A percentile compares a stretch with the other conserved stretches of the same genome.
Conservation (phyloP, 2,329 filamentous ascomycete genomes). For the Trichoderma koningiopsis region DNA sequence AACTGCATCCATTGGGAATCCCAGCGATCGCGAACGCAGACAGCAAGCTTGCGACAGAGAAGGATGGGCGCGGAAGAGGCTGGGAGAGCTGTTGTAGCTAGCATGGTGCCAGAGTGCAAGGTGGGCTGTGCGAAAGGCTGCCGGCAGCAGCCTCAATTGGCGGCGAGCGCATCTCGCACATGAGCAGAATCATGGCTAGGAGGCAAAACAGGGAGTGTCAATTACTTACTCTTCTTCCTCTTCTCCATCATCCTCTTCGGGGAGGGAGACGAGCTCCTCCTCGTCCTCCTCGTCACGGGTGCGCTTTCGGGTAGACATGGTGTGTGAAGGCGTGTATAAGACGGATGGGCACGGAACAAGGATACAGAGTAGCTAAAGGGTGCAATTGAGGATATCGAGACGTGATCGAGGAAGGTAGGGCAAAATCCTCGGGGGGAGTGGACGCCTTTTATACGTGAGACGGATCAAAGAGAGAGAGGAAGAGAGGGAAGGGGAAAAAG, state of each 20-base stretch:
- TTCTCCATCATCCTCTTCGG: conserved; percentile 53
- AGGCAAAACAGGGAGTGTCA: background rate
- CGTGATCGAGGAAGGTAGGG: conserved; percentile 27
- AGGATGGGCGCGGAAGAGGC: background rate
- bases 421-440: conserved; percentile 24
- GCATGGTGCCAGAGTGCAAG: background rate
- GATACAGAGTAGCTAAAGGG: background rate
- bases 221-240: conserved; percentile 57
- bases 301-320: conserved; percentile 49
- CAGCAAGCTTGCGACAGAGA: background rate
- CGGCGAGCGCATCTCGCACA: background rate
- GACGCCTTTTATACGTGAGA: conserved; percentile 26
- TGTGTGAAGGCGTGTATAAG: conserved; percentile 19
- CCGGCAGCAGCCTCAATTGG: conserved; percentile 6
- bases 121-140: background rate
- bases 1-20: background rate
- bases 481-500: conserved; percentile 25
- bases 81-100: background rate
- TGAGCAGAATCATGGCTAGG: background rate
- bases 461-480: conserved; percentile 6
- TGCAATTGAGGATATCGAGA: conserved; percentile 18
- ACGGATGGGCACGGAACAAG: background rate
- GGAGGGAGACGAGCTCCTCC: conserved; percentile 58
- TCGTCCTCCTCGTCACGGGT: conserved; percentile 64
- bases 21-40: background rate